Conservation (phyloP, 23 red algal genomes). For the Gracilaria vermiculophylla region DNA sequence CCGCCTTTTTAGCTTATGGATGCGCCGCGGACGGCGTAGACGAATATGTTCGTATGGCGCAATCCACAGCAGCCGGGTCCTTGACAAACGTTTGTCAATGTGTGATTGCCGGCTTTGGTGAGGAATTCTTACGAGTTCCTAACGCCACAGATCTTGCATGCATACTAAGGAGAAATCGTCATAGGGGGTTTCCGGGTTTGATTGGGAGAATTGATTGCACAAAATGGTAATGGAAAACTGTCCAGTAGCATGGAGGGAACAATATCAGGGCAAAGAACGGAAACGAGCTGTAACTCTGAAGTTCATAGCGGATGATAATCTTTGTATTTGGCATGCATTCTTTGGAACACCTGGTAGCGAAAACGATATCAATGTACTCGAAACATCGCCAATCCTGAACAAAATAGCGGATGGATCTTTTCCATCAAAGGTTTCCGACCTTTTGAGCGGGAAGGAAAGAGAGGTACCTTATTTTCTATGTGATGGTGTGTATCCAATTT, state of each 20-base stretch:
- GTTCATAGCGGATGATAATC: not conserved
- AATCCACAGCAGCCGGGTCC: not conserved
- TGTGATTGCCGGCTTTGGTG: conserved; percentile 11
- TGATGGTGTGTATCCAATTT: conserved; percentile 34
- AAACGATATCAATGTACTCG: conserved; percentile 18
- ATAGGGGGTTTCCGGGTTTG: not conserved
- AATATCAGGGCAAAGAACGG: conserved; percentile 26
- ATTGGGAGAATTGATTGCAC: conserved; percentile 32
- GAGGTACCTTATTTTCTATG: conserved; percentile 26
- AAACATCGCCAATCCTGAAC: not conserved
- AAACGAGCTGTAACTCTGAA: not conserved
- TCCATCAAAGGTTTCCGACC: not conserved
- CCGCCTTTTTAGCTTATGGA: conserved; percentile 35
- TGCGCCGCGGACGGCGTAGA: not conserved
- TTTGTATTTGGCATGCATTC: conserved; percentile 14
- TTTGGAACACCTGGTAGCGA: not conserved
- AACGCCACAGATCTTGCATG: too few species aligned
- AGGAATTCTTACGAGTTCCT: conserved; percentile 1
- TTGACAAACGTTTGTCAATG: too few species aligned
- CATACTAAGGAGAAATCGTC: too few species aligned
- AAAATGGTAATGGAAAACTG: conserved; percentile 28
- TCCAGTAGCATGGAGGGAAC: not conserved
- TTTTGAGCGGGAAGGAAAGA: conserved; percentile 8
- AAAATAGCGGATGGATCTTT: not conserved
- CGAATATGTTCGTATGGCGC: not conserved